Evolutionary conservation across 306 rosid species (phyloP).

Genomic region (Citrullus amarus): DNA sequence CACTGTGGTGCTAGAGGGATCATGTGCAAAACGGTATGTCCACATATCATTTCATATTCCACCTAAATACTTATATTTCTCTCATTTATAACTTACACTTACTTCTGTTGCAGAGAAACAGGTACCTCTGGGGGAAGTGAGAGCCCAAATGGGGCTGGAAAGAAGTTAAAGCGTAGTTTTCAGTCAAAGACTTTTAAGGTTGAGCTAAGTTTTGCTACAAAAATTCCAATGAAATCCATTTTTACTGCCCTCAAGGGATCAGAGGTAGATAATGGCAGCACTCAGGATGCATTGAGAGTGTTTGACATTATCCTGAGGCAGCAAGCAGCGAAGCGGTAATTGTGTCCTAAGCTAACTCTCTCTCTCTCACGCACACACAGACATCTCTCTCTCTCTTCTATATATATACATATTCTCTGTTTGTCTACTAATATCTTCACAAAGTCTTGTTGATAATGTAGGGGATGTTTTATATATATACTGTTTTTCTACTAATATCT

Average conservation of each 20-base stretch:
- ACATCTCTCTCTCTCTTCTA: no score
- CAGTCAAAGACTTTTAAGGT: slow-evolving; percentile 48
- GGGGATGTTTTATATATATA: slow-evolving; percentile 48
- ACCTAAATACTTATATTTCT: background rate
- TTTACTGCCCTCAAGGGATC: slow-evolving; percentile 37
- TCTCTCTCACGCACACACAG: background rate
- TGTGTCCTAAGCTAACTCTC: background rate
- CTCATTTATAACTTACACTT: slow-evolving; percentile 9
- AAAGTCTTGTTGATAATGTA: slow-evolving; percentile 23
- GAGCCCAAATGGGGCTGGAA: slow-evolving; percentile 26
- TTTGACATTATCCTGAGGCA: slow-evolving; percentile 69
- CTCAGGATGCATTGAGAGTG: slow-evolving; percentile 69
- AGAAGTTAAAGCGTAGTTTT: slow-evolving; percentile 41
- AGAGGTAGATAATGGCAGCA: slow-evolving; percentile 26
- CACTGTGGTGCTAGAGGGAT: slow-evolving; percentile 60
- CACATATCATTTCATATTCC: background rate
- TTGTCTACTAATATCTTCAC: slow-evolving; percentile 8
- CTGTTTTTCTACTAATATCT: slow-evolving; percentile 2
- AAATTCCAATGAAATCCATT: slow-evolving; percentile 55
- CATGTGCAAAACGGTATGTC: slow-evolving; percentile 44
- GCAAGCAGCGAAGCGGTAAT: slow-evolving; percentile 66
- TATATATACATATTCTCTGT: background rate
- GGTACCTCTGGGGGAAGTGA: slow-evolving; percentile 30
- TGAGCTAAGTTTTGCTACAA: slow-evolving; percentile 41
- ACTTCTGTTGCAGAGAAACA: slow-evolving; percentile 21